Conservation (phyloP, 441 rosid species). For the Isatis lusitanica region DNA sequence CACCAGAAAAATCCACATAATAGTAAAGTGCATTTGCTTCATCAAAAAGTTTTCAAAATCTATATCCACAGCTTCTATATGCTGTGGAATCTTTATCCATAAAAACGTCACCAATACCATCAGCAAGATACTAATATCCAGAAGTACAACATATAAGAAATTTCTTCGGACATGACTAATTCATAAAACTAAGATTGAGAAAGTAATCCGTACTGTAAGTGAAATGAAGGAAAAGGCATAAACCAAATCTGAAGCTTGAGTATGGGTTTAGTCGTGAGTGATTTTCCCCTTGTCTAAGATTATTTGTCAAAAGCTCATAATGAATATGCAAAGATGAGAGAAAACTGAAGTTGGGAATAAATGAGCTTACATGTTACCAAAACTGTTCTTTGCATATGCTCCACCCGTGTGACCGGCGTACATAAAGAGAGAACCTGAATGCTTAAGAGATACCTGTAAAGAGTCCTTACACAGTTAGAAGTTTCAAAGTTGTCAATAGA, state of each 20-base stretch:
- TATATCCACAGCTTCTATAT: not conserved
- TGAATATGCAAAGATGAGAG: not conserved
- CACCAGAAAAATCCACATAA: constrained; percentile 2
- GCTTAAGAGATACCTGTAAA: constrained; percentile 87
- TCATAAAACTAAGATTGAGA: constrained; percentile 4
- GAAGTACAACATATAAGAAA: not conserved
- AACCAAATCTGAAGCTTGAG: constrained; percentile 12
- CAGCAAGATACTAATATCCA: no score
- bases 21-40: constrained; percentile 17
- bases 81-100: constrained; percentile 9
- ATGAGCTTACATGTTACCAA: constrained; percentile 75
- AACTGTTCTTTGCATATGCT: constrained; percentile 99
- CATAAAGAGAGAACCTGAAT: constrained; percentile 98
- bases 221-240: constrained; percentile 11
- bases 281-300: not conserved
- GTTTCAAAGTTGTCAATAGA: not conserved
- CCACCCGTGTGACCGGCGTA: constrained; percentile 90
- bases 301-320: not conserved
- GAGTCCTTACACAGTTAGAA: constrained; percentile 18
- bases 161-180: not conserved
- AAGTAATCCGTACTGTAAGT: not conserved
- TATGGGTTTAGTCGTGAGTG: not conserved
- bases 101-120: not conserved
- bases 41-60: not conserved
- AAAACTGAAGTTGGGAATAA: constrained; percentile 3